Conservation (phyloP, 148 eudicot genomes). For the Gaultheria prostrata region DNA sequence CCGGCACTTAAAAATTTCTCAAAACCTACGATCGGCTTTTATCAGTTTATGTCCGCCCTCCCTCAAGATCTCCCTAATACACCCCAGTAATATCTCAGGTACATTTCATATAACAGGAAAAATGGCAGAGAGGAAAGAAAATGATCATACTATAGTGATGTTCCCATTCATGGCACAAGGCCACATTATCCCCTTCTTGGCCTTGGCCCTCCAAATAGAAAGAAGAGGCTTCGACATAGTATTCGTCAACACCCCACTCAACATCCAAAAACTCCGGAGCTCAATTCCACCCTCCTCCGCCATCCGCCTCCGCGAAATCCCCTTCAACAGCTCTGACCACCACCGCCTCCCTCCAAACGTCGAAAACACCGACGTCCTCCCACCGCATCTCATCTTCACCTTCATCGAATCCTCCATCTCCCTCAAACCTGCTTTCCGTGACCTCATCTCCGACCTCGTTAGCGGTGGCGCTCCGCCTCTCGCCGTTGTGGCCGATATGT, state of each 20-base stretch:
- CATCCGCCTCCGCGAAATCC: constrained; percentile 36
- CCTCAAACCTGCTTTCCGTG: constrained; percentile 35
- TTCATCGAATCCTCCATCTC: constrained; percentile 33
- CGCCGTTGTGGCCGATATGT: constrained; percentile 48
- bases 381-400: constrained; percentile 28
- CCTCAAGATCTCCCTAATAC: no score
- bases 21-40: no score
- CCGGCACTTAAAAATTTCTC: no score
- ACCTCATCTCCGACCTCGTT: constrained; percentile 26
- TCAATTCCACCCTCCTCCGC: constrained; percentile 29
- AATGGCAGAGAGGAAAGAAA: constrained; percentile 27
- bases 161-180: constrained; percentile 76
- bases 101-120: no score
- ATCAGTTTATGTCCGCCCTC: no score
- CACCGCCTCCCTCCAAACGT: constrained; percentile 33
- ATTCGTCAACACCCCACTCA: constrained; percentile 52
- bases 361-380: constrained; percentile 41
- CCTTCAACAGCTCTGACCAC: constrained; percentile 46
- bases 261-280: constrained; percentile 37
- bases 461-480: constrained; percentile 29
- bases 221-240: constrained; percentile 37
- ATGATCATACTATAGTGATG: constrained; percentile 29
- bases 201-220: constrained; percentile 37
- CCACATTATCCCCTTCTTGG: constrained; percentile 58
- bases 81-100: no score